A percentile compares a stretch with the other conserved stretches of the same genome.
phyloP scores from a whole-genome alignment of 2,329 filamentous ascomycete genomes.

The Cladosporium halotolerans region DNA sequence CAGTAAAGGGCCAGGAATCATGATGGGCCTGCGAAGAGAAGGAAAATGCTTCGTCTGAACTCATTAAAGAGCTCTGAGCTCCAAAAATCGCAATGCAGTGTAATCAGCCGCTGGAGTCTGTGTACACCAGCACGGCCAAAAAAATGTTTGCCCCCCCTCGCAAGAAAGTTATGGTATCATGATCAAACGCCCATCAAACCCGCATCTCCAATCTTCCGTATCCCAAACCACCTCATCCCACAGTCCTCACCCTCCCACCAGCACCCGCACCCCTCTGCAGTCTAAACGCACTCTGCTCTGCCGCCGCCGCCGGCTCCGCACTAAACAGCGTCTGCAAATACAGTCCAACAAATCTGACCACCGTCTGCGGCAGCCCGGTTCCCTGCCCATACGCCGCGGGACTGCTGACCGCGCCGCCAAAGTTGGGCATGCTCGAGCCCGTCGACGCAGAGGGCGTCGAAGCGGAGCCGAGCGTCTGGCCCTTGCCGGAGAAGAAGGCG shows the following conservation, averaged over 20 bases:
- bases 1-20: no score
- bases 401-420: conserved; percentile 21
- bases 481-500: conserved; percentile 35
- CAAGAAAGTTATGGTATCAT: conserved; percentile 4
- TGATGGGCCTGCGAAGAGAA: no score
- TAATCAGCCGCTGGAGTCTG: background rate
- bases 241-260: conserved; percentile 4
- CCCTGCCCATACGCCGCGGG: conserved; percentile 28
- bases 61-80: background rate
- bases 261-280: conserved; percentile 1
- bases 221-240: background rate
- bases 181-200: background rate
- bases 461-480: conserved; percentile 32
- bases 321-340: conserved; percentile 42
- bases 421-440: conserved; percentile 17
- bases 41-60: background rate
- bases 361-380: conserved; percentile 32
- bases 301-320: conserved; percentile 39
- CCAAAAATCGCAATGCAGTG: background rate
- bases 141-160: background rate
- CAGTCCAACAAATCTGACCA: conserved; percentile 41
- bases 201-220: background rate
- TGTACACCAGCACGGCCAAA: background rate
- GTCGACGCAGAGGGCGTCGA: conserved; percentile 16
- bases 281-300: conserved; percentile 39